These are phyloP conservation scores for Cordia subcordata DNA, from an alignment of 257 asterid species.

Conservation along the genomic window DNA sequence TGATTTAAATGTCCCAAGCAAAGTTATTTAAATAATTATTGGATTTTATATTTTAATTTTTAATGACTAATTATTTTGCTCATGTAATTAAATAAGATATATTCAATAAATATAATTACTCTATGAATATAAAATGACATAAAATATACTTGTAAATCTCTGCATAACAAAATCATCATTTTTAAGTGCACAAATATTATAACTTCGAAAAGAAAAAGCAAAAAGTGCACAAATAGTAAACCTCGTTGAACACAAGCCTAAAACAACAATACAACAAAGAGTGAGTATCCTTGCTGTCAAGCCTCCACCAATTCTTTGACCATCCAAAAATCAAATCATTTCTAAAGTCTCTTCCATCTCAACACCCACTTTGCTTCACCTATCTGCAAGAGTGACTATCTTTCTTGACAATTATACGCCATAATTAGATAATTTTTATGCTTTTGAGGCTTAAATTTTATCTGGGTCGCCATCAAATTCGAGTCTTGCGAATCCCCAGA, in stretches of 20 bases:
- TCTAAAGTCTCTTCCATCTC: background rate
- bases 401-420: background rate
- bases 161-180: too few species aligned
- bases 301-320: background rate
- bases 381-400: background rate
- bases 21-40: too few species aligned
- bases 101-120: too few species aligned
- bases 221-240: background rate
- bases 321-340: background rate
- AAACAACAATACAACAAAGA: background rate
- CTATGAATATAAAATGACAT: too few species aligned
- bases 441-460: constrained; percentile 11
- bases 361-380: background rate
- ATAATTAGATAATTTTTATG: constrained; percentile 15
- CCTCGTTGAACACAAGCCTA: constrained; percentile 5
- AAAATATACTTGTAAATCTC: too few species aligned
- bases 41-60: too few species aligned
- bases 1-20: too few species aligned
- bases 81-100: too few species aligned
- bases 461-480: constrained; percentile 17
- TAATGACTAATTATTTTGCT: too few species aligned
- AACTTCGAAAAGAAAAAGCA: too few species aligned
- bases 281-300: too few species aligned
- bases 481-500: constrained; percentile 13
- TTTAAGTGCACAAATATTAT: background rate